A percentile compares a stretch with the other conserved stretches of the same genome.
phyloP scores from a whole-genome alignment of 1,284 basidiomycete genomes.

The Cerrena zonata region DNA sequence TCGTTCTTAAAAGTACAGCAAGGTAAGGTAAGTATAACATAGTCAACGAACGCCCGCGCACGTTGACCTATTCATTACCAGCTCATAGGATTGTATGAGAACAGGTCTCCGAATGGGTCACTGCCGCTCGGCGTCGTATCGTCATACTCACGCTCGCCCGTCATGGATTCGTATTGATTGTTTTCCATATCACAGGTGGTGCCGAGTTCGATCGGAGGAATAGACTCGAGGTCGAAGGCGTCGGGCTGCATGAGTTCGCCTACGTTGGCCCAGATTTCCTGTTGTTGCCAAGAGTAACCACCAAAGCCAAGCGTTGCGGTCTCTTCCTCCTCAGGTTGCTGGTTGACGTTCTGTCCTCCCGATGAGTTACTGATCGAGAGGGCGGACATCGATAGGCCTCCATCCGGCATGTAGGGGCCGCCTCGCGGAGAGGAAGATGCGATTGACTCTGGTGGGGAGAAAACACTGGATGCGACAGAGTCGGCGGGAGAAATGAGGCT shows the following conservation, averaged over 20 bases:
- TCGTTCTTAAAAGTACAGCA: neutral
- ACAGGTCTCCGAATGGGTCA: conserved; percentile 25
- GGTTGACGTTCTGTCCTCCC: conserved; percentile 17
- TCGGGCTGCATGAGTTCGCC: conserved; percentile 36
- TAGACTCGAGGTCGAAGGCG: conserved; percentile 42
- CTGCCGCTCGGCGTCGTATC: conserved; percentile 18
- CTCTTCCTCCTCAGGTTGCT: conserved; percentile 10
- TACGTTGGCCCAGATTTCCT: conserved; percentile 24
- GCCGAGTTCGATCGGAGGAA: conserved; percentile 44
- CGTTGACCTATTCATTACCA: conserved; percentile 31
- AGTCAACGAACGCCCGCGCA: conserved; percentile 32
- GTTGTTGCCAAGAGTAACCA: conserved; percentile 33
- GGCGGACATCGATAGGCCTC: conserved; percentile 22
- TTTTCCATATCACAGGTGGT: conserved; percentile 19
- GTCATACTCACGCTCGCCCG: conserved; percentile 23
- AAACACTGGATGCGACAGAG: conserved; percentile 33
- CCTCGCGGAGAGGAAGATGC: conserved; percentile 18
- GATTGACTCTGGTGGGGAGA: conserved; percentile 21
- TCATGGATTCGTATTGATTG: conserved; percentile 13
- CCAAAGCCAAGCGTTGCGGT: conserved; percentile 20
- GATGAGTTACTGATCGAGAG: conserved; percentile 15
- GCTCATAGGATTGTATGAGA: conserved; percentile 22
- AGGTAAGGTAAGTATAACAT: conserved; percentile 7
- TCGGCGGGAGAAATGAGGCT: conserved; percentile 29
- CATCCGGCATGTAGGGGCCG: conserved; percentile 25